These are phyloP conservation scores for Acacia acuminata DNA, from an alignment of 306 rosid genomes.

Conservation along the genomic window DNA sequence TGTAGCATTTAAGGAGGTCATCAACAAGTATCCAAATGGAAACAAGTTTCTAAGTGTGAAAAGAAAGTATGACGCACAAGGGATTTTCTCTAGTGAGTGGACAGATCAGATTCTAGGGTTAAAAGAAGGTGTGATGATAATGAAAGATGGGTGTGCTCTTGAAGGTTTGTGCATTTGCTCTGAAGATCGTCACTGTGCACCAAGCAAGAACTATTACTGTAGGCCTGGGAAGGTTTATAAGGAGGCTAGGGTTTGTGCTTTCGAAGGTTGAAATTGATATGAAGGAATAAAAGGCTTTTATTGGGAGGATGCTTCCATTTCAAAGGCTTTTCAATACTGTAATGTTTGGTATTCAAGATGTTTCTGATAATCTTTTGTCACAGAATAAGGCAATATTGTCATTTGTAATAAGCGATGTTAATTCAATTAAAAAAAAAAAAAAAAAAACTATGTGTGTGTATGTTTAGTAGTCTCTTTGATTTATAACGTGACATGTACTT, in stretches of 20 bases:
- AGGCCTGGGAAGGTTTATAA: constrained; percentile 55
- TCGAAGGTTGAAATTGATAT: background rate
- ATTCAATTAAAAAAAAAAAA: background rate
- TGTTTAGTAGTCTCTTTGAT: background rate
- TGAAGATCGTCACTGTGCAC: constrained; percentile 67
- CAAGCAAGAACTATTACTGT: constrained; percentile 61
- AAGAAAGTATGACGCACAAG: constrained; percentile 50
- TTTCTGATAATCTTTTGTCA: background rate
- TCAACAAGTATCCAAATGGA: constrained; percentile 44
- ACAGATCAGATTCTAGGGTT: constrained; percentile 68
- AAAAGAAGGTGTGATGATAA: constrained; percentile 32
- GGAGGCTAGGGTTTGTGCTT: constrained; percentile 71
- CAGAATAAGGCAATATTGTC: background rate
- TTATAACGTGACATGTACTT: background rate
- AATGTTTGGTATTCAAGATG: background rate
- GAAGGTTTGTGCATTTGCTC: constrained; percentile 83
- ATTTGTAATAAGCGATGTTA: background rate
- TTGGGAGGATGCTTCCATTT: background rate
- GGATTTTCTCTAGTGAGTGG: constrained; percentile 77
- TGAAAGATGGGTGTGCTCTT: constrained; percentile 71
- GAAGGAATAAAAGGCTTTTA: background rate
- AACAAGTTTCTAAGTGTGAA: constrained; percentile 52
- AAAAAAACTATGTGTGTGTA: background rate
- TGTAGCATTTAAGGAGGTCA: constrained; percentile 60
- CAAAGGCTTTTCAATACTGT: background rate